A percentile compares a stretch with the other conserved stretches of the same genome.
phyloP scores from a whole-genome alignment of 2,329 filamentous ascomycete species.

The Diaporthe humulicola region DNA sequence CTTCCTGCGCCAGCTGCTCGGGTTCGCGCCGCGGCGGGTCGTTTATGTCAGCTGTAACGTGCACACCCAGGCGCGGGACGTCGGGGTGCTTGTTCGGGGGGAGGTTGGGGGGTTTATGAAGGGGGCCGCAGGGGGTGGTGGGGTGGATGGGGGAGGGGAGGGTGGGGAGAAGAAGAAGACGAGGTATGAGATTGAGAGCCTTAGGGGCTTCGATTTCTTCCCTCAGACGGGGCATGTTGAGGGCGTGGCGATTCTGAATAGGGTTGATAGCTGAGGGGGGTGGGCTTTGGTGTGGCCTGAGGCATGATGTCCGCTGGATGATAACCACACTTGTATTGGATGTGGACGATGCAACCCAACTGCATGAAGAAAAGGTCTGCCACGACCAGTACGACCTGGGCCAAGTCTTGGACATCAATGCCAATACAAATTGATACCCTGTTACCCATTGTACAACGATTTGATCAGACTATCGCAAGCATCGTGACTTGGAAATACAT shows the following conservation, averaged over 20 bases:
- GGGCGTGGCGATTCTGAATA: conserved; percentile 74
- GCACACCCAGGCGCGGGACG: conserved; percentile 94
- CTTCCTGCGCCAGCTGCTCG: conserved; percentile 85
- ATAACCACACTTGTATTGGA: neutral
- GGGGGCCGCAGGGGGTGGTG: conserved; percentile 36
- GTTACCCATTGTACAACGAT: too few species aligned
- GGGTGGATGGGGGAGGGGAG: conserved; percentile 42
- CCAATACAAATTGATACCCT: conserved; percentile 4
- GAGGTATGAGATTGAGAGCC: conserved; percentile 87
- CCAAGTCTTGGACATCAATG: neutral
- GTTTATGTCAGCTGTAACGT: conserved; percentile 99
- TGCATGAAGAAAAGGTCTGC: neutral
- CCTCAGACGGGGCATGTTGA: conserved; percentile 85
- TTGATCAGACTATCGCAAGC: neutral
- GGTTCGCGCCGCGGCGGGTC: conserved; percentile 82
- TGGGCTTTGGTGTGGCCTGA: too few species aligned
- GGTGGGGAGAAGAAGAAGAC: conserved; percentile 51
- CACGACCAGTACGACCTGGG: neutral
- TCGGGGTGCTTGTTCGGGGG: conserved; percentile 87
- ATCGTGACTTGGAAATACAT: neutral
- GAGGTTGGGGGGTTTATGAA: conserved; percentile 51
- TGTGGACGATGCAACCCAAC: neutral
- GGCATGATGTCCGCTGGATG: neutral
- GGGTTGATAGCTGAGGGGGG: conserved; percentile 57
- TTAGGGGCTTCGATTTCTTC: conserved; percentile 97